These are phyloP conservation scores for Trichoderma reesei DNA, from an alignment of 495 filamentous ascomycete species.

Conservation along the genomic window DNA sequence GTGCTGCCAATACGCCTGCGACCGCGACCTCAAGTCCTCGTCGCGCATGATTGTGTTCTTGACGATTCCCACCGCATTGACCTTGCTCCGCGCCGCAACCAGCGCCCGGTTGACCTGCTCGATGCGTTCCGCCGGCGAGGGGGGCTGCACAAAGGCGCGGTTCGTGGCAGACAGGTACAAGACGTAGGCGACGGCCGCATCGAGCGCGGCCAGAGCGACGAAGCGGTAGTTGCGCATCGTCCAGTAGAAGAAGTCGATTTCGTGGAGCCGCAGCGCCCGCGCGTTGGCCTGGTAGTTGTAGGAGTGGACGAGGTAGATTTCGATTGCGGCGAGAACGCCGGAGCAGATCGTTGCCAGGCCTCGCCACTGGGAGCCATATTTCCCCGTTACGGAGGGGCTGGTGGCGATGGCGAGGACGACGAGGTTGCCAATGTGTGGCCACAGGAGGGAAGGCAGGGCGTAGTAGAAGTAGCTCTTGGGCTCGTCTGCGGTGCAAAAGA, in stretches of 20 bases:
- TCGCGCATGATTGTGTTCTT: slow-evolving; percentile 46
- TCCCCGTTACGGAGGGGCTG: slow-evolving; percentile 40
- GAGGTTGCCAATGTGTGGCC: slow-evolving; percentile 72
- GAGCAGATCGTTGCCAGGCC: slow-evolving; percentile 54
- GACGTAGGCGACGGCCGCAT: slow-evolving; percentile 48
- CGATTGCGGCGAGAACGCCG: slow-evolving; percentile 47
- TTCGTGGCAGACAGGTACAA: slow-evolving; percentile 72
- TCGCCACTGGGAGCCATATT: slow-evolving; percentile 56
- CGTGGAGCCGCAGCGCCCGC: slow-evolving; percentile 43
- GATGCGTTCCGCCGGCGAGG: slow-evolving; percentile 36
- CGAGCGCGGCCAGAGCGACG: slow-evolving; percentile 48
- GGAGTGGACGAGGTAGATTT: slow-evolving; percentile 47
- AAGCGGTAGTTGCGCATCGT: slow-evolving; percentile 48
- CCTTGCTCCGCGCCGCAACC: slow-evolving; percentile 28
- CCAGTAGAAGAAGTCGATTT: slow-evolving; percentile 63
- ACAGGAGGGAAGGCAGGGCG: slow-evolving; percentile 60
- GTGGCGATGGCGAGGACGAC: slow-evolving; percentile 43
- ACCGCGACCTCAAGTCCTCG: slow-evolving; percentile 37
- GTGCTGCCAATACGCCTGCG: slow-evolving; percentile 40
- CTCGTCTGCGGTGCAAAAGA: slow-evolving; percentile 72
- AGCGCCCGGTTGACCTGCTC: slow-evolving; percentile 32
- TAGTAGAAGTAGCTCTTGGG: slow-evolving; percentile 67
- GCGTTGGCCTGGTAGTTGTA: slow-evolving; percentile 56
- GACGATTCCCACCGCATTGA: slow-evolving; percentile 44
- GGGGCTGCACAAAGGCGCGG: slow-evolving; percentile 42